Percentiles rank a stretch among this genome's conserved stretches.
These are phyloP conservation scores for Tricholoma flavovirens DNA, from an alignment of 768 basidiomycete genomes.

Conservation along the genomic window DNA sequence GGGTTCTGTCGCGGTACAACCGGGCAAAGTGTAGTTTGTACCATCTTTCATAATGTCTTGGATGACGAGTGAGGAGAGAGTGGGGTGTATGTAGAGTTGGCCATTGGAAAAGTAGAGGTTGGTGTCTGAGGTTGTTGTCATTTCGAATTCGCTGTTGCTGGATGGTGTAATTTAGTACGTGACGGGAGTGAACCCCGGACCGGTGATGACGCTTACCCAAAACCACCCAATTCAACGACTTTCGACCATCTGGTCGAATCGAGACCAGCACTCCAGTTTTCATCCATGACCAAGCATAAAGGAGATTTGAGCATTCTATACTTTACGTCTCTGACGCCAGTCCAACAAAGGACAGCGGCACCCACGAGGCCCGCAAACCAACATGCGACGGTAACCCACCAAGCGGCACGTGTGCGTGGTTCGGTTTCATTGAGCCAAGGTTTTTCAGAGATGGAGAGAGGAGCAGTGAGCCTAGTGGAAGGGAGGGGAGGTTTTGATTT, in stretches of 20 bases:
- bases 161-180: no score
- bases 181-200: no score
- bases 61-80: constrained; percentile 62
- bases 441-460: constrained; percentile 49
- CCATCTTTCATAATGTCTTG: constrained; percentile 45
- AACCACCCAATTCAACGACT: constrained; percentile 72
- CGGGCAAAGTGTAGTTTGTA: constrained; percentile 58
- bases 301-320: constrained; percentile 33
- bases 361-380: constrained; percentile 50
- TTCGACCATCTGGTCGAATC: constrained; percentile 54
- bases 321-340: constrained; percentile 40
- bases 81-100: constrained; percentile 75
- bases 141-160: constrained; percentile 74
- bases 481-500: constrained; percentile 34
- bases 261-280: constrained; percentile 52
- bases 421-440: constrained; percentile 45
- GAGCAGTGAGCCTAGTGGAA: constrained; percentile 45
- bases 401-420: constrained; percentile 28
- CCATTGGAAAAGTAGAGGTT: constrained; percentile 66
- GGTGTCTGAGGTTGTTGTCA: constrained; percentile 55
- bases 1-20: constrained; percentile 43
- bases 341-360: constrained; percentile 49
- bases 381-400: constrained; percentile 47
- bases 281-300: constrained; percentile 63
- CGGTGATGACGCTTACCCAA: constrained; percentile 41